Evolutionary conservation across 2,329 filamentous ascomycete genomes (phyloP), one percentile per base, ranked within the genome.

Genomic region (Phaeosphaeria sp.): DNA sequence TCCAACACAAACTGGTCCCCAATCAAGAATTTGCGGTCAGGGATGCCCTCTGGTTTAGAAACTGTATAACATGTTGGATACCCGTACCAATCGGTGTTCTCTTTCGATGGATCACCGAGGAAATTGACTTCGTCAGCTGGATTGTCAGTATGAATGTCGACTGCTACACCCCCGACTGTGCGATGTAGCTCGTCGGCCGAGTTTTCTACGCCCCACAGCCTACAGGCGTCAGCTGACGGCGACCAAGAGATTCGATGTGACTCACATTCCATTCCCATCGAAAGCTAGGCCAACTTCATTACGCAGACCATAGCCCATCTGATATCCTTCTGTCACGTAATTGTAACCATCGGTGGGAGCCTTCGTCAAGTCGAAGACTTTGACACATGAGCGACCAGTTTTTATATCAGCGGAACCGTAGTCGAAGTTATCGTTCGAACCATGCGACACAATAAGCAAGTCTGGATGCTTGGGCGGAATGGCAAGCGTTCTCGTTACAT

Each of bases 91-190:
- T 74, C 62, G 21, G 72, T 81, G 68, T 83, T 77, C 25, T 75
- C 64, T 41, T 55, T 62, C 0, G 63, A 47, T 0, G 81, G 81
- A 30, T 82, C 80, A 2, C 89, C 89, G 53, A 89, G 84, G 72
- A 85, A 90, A 74, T 91, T 91, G 69, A 92, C 78, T 74, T 91
- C 87, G 68, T 92, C 89, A n/a, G 82, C 89, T 0, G 89, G 89
- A 68, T 91, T 91, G 63, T 89, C 81, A 46, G 82, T 72, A 66
- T 89, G 86, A 43, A 90, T 82, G 59, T 90, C 87, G 10, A 80
- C 67, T 6, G 82, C 82, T 50, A 81, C 71, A 41, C 56, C 60
- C 36, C 79, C 67, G 11, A 83, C 82, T 50, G 82, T 76, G 22
- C 89, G 83, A 10, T 75, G 77, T 10, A 91, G 79, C 39, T 89